These are phyloP conservation scores for Sporormia fimetaria DNA, from an alignment of 495 filamentous ascomycete species.

Conservation along the genomic window DNA sequence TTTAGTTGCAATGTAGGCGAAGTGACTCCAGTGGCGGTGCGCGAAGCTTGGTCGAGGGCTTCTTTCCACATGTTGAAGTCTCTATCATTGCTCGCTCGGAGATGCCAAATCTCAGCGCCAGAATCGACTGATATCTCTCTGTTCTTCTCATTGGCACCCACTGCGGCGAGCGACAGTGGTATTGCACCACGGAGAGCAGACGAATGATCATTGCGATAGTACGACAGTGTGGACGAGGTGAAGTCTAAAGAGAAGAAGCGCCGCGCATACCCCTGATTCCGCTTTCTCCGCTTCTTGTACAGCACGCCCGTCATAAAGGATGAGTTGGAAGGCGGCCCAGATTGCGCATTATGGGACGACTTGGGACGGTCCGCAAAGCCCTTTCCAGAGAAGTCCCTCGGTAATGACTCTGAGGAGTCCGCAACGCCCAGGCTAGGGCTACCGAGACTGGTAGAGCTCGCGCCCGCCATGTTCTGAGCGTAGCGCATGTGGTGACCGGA, in stretches of 20 bases:
- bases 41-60: conserved; percentile 67
- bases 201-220: conserved; percentile 88
- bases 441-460: conserved; percentile 41
- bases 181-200: conserved; percentile 84
- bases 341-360: conserved; percentile 16
- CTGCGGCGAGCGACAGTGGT: conserved; percentile 78
- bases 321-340: conserved; percentile 19
- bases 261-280: conserved; percentile 82
- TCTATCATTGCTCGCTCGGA: conserved; percentile 66
- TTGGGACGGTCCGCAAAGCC: conserved; percentile 24
- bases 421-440: conserved; percentile 27
- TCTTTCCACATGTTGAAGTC: conserved; percentile 82
- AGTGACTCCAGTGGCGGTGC: conserved; percentile 7
- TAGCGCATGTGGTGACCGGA: conserved; percentile 58
- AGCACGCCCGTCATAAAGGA: conserved; percentile 69
- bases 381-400: conserved; percentile 11
- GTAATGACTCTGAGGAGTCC: conserved; percentile 31
- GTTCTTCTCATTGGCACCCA: conserved; percentile 73
- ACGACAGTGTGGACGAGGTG: conserved; percentile 79
- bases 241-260: conserved; percentile 94
- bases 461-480: conserved; percentile 37
- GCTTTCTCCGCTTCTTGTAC: conserved; percentile 81
- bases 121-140: conserved; percentile 95
- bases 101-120: conserved; percentile 92
- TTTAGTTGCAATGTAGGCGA: conserved; percentile 18